Evolutionary conservation across 2,329 filamentous ascomycete species (phyloP), one percentile per base, ranked within the genome.

Genomic region (Alternaria arbusti): DNA sequence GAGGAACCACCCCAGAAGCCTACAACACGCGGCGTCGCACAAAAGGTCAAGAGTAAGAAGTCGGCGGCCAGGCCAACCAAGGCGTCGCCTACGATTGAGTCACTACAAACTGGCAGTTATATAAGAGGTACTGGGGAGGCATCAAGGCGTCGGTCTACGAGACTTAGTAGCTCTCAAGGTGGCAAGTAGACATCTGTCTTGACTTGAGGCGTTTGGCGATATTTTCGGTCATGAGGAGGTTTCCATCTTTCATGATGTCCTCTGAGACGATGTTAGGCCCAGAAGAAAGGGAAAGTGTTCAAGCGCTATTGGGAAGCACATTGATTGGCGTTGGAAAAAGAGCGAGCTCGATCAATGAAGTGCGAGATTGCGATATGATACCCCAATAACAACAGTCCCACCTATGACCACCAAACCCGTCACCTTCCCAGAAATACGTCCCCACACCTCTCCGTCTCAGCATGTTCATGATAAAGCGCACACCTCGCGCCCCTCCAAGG

Each of bases 391-490:
- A 30, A 54, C 11, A 12, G n/a, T 22, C 28, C 9, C 12, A 13
- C 36, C 15, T 32, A 52, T 40, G 3, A 11, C 23, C 15, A 49
- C 15, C n/a, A 7, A 40, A 8, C 51, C 32, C 49, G 36, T 70
- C 65, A 77, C 55, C 70, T 64, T 20, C 75, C 75, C 70, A 76
- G 61, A 45, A 77, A 74, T 3, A 76, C 61, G 61, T 79, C 74
- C 12, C 67, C 73, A 69, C 78, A 80, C 40, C 65, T 65, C 58
- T 78, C 72, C 64, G 78, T 80, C 68, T 80, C 75, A 25, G 65
- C 65, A 71, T 80, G 79, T 67, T 80, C 78, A 68, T 80, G 78
- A 66, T 80, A 80, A 49, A 79, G 64, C 54, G 58, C 62, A 70
- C 79, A 80, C 64, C 77, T 66, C 54, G 69, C 70, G 25, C 75